Evolutionary conservation across 805 yeast genomes (phyloP).

Genomic region (Pichia cabralensis): DNA sequence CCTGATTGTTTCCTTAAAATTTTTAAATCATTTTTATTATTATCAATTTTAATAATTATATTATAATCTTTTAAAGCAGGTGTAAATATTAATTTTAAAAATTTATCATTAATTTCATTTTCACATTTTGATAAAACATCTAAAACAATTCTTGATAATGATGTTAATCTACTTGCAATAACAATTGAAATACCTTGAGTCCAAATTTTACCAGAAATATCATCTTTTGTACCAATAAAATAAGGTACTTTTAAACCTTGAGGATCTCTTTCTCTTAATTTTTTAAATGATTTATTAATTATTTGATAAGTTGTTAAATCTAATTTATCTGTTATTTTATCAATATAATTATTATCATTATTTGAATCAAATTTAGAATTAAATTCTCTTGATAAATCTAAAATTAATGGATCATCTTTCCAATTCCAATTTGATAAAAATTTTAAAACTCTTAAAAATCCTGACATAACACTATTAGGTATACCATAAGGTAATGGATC

Average conservation of each 20-base stretch:
- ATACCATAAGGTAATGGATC: constrained; percentile 78
- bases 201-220: constrained; percentile 83
- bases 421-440: constrained; percentile 86
- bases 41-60: constrained; percentile 54
- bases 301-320: constrained; percentile 51
- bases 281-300: constrained; percentile 55
- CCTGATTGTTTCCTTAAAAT: constrained; percentile 44
- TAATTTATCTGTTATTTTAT: constrained; percentile 49
- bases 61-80: constrained; percentile 84
- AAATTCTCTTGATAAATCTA: constrained; percentile 58
- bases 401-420: constrained; percentile 76
- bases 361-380: constrained; percentile 9
- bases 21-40: constrained; percentile 8
- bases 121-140: constrained; percentile 32
- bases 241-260: constrained; percentile 68
- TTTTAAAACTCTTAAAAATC: constrained; percentile 64
- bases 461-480: constrained; percentile 73
- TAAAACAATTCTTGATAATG: constrained; percentile 69
- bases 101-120: constrained; percentile 20
- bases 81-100: constrained; percentile 52
- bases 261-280: constrained; percentile 70
- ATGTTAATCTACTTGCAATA: constrained; percentile 80
- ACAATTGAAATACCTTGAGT: constrained; percentile 42
- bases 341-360: constrained; percentile 20
- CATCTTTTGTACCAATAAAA: constrained; percentile 75